Evolutionary conservation across 2,329 filamentous ascomycete genomes (phyloP).

Genomic region (Coleophoma crateriformis): DNA sequence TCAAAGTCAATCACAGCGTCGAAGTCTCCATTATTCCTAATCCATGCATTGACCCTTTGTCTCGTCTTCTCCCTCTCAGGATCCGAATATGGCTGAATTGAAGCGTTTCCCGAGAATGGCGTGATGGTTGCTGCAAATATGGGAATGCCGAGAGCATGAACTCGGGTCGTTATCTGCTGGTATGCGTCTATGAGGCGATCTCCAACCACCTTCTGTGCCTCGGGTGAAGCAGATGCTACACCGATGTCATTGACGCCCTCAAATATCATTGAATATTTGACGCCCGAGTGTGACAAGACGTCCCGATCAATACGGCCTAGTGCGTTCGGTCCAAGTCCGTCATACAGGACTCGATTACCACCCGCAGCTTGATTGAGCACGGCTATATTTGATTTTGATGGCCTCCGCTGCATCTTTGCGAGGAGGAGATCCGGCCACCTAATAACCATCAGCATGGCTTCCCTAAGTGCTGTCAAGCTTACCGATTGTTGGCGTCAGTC

Average conservation of each 20-base stretch:
- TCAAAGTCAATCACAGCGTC: constrained; percentile 61
- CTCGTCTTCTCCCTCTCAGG: constrained; percentile 50
- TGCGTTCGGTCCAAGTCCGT: constrained; percentile 57
- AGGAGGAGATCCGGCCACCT: constrained; percentile 55
- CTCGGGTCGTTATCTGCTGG: constrained; percentile 47
- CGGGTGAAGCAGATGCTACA: constrained; percentile 34
- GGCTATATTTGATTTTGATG: constrained; percentile 41
- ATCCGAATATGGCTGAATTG: constrained; percentile 45
- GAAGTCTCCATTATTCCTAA: constrained; percentile 48
- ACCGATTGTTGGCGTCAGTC: constrained; percentile 54
- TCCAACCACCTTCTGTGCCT: constrained; percentile 42
- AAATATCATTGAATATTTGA: constrained; percentile 59
- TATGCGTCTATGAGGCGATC: constrained; percentile 51
- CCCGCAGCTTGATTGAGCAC: constrained; percentile 63
- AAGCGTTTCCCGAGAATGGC: constrained; percentile 42
- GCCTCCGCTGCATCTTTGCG: constrained; percentile 40
- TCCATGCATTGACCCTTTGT: constrained; percentile 55
- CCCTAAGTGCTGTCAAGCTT: neutral
- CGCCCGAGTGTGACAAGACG: constrained; percentile 50
- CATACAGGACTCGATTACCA: constrained; percentile 58
- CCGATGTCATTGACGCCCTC: constrained; percentile 69
- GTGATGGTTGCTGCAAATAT: constrained; percentile 63
- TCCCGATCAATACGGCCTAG: constrained; percentile 59
- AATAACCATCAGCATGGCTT: neutral
- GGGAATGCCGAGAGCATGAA: constrained; percentile 47